Conservation (phyloP, 331 rosid genomes). For the Dryas integrifolia region DNA sequence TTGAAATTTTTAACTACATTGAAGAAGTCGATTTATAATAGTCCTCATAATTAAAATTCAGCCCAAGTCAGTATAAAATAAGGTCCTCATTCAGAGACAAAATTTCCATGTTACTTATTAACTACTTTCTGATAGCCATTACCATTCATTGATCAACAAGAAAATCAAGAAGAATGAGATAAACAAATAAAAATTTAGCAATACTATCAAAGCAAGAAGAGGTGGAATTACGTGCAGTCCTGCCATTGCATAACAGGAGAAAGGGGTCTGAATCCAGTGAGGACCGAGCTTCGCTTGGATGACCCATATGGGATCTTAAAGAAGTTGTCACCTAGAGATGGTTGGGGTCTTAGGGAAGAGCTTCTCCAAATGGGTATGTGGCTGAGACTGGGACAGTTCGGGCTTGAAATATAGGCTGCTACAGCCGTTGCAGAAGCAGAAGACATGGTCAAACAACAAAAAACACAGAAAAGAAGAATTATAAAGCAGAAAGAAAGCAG, state of each 20-base stretch:
- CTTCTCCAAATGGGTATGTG: constrained; percentile 31
- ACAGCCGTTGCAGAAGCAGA: constrained; percentile 24
- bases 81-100: neutral
- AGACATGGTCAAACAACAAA: constrained; percentile 41
- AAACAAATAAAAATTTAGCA: neutral
- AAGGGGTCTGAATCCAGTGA: constrained; percentile 38
- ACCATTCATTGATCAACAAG: neutral
- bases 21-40: neutral
- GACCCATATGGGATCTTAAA: constrained; percentile 34
- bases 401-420: constrained; percentile 24
- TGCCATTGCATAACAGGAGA: constrained; percentile 94
- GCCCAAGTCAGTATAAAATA: neutral
- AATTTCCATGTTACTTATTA: neutral
- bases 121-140: neutral
- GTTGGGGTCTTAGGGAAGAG: constrained; percentile 31
- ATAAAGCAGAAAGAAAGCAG: neutral
- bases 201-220: neutral
- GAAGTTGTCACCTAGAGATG: constrained; percentile 31
- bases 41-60: neutral
- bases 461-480: neutral
- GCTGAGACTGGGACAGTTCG: constrained; percentile 18
- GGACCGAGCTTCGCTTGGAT: constrained; percentile 35
- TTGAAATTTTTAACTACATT: neutral
- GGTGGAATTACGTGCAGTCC: constrained; percentile 68
- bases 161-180: neutral